Evolutionary conservation across 2,329 filamentous ascomycete species (phyloP).

Genomic region (Xylariaceae sp.): DNA sequence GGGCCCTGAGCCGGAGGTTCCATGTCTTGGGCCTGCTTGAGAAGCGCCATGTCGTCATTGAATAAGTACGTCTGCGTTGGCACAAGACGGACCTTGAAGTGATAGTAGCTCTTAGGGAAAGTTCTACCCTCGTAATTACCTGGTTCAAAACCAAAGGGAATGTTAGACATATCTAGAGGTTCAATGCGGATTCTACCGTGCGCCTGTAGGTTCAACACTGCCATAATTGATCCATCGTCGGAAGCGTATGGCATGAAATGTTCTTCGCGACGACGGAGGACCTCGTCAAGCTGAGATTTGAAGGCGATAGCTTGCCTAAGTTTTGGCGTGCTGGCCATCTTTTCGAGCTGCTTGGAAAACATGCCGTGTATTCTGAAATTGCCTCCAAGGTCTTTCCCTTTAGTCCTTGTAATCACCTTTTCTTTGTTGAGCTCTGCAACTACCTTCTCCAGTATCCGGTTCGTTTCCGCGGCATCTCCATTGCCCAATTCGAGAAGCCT

Average conservation of each 20-base stretch:
- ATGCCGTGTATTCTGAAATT: constrained; percentile 69
- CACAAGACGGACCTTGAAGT: constrained; percentile 66
- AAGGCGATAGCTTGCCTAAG: constrained; percentile 64
- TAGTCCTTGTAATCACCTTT: constrained; percentile 65
- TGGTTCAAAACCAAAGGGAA: constrained; percentile 74
- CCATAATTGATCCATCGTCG: constrained; percentile 71
- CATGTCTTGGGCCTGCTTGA: constrained; percentile 44
- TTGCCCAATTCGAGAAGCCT: constrained; percentile 59
- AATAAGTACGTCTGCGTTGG: constrained; percentile 66
- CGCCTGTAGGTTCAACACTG: constrained; percentile 69
- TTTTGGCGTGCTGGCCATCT: constrained; percentile 60
- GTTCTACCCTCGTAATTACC: constrained; percentile 74
- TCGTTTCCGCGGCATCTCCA: constrained; percentile 49
- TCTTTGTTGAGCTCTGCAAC: constrained; percentile 56
- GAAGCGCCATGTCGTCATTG: constrained; percentile 56
- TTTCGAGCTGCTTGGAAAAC: constrained; percentile 63
- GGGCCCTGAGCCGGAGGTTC: constrained; percentile 53
- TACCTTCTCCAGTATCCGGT: constrained; percentile 54
- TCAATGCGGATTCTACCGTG: constrained; percentile 61
- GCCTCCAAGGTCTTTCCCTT: constrained; percentile 63
- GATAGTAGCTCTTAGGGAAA: constrained; percentile 69
- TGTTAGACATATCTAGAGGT: constrained; percentile 61
- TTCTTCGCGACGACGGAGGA: constrained; percentile 50
- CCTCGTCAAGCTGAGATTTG: constrained; percentile 65
- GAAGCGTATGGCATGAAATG: constrained; percentile 49